Conservation (phyloP, 2,329 filamentous ascomycete species). For the Xylariaceae sp. region DNA sequence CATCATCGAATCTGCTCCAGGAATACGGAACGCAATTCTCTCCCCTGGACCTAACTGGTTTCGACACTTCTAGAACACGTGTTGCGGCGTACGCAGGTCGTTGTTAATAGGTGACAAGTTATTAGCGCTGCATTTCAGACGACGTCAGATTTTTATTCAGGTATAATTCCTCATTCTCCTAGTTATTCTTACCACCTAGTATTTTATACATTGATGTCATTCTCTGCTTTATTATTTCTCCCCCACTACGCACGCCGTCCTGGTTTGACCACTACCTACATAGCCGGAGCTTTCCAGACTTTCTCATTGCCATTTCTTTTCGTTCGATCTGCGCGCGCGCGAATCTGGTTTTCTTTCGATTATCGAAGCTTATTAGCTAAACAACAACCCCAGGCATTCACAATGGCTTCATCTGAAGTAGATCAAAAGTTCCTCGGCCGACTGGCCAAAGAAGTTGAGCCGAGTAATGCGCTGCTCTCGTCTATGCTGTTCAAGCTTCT, state of each 20-base stretch:
- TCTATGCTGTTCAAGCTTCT: slow-evolving; percentile 84
- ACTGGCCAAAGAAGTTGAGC: slow-evolving; percentile 73
- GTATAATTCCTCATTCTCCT: slow-evolving; percentile 2
- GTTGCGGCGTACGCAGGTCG: neutral
- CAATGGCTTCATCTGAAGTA: slow-evolving; percentile 93
- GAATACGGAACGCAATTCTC: neutral
- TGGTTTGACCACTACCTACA: too few species aligned
- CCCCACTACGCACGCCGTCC: too few species aligned
- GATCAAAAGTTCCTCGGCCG: slow-evolving; percentile 95
- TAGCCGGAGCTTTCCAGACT: too few species aligned
- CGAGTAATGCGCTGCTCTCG: slow-evolving; percentile 72
- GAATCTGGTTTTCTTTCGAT: neutral
- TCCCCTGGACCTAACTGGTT: neutral
- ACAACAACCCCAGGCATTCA: neutral
- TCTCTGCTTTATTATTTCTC: too few species aligned
- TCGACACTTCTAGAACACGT: neutral
- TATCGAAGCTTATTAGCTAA: neutral
- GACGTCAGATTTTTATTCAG: slow-evolving; percentile 1
- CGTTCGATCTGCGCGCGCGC: neutral
- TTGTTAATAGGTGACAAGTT: neutral
- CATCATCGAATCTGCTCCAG: neutral
- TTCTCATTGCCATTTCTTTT: too few species aligned
- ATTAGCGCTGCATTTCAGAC: neutral
- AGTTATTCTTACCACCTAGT: neutral
- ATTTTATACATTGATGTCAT: neutral